These are phyloP conservation scores for Eucalyptus regnans DNA, from an alignment of 345 rosid genomes.

Conservation along the genomic window DNA sequence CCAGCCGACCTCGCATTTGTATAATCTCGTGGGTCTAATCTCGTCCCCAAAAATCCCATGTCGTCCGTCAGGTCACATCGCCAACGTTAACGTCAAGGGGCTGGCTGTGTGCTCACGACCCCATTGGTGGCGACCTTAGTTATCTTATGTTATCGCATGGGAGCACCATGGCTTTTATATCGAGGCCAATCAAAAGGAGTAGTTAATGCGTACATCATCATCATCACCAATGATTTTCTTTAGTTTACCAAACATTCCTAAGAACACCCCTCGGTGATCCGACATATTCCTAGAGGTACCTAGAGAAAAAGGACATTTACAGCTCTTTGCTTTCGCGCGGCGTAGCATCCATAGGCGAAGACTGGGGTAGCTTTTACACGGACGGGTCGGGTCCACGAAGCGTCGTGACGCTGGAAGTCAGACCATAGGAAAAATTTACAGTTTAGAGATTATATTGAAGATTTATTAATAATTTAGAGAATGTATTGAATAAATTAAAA, in stretches of 20 bases:
- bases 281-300: not conserved
- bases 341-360: not conserved
- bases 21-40: not conserved
- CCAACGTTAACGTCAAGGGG: not conserved
- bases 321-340: not conserved
- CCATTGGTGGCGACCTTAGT: not conserved
- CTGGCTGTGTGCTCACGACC: not conserved
- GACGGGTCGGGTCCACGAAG: not conserved
- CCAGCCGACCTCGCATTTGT: not conserved
- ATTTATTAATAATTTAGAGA: rapidly evolving
- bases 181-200: not conserved
- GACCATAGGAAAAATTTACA: not conserved
- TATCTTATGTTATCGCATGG: not conserved
- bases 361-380: not conserved
- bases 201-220: not conserved
- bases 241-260: not conserved
- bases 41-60: not conserved
- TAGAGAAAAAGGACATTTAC: not conserved
- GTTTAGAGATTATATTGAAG: rapidly evolving
- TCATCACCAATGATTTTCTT: not conserved
- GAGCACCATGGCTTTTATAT: not conserved
- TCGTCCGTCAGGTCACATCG: not conserved
- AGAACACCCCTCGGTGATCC: not conserved
- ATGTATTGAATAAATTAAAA: too few relatives aligned
- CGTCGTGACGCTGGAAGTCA: not conserved